Evolutionary conservation across 2,329 filamentous ascomycete genomes (phyloP).

Genomic region (Gaeumannomyces sp.): DNA sequence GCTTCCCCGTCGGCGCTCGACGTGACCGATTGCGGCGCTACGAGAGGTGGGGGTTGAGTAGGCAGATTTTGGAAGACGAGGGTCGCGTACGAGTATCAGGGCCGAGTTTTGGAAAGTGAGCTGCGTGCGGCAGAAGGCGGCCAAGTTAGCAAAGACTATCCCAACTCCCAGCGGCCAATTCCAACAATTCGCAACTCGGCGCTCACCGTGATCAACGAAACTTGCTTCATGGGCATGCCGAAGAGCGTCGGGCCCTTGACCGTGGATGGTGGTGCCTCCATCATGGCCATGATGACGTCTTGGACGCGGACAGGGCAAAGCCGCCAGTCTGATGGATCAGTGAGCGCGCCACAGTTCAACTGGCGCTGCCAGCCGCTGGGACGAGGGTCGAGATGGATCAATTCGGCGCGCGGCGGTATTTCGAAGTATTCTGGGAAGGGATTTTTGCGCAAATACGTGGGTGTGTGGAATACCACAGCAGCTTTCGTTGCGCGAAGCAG

Average conservation of each 20-base stretch:
- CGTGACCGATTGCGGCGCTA: background rate
- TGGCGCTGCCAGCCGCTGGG: too few species aligned
- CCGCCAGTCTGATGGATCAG: background rate
- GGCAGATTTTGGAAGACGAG: slow-evolving; percentile 1
- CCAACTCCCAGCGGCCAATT: background rate
- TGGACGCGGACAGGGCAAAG: slow-evolving; percentile 1
- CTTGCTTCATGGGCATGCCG: slow-evolving; percentile 62
- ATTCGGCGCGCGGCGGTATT: background rate
- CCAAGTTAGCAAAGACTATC: slow-evolving; percentile 14
- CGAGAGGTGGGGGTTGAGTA: background rate
- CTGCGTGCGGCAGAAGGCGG: slow-evolving; percentile 33
- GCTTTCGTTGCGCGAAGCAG: background rate
- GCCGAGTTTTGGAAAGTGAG: slow-evolving; percentile 76
- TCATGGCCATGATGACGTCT: slow-evolving; percentile 32
- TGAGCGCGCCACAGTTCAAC: background rate
- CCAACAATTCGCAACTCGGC: background rate
- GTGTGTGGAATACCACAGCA: background rate
- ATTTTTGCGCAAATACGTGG: background rate
- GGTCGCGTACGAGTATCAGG: slow-evolving; percentile 57
- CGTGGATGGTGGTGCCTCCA: slow-evolving; percentile 30
- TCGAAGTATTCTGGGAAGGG: background rate
- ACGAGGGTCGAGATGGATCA: background rate
- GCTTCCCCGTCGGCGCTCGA: slow-evolving; percentile 8
- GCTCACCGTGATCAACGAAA: slow-evolving; percentile 59
- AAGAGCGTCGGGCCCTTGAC: slow-evolving; percentile 39